Base-by-base conservation (phyloP, 2,329 filamentous ascomycete genomes). In the Alternaria gansuensis region DNA sequence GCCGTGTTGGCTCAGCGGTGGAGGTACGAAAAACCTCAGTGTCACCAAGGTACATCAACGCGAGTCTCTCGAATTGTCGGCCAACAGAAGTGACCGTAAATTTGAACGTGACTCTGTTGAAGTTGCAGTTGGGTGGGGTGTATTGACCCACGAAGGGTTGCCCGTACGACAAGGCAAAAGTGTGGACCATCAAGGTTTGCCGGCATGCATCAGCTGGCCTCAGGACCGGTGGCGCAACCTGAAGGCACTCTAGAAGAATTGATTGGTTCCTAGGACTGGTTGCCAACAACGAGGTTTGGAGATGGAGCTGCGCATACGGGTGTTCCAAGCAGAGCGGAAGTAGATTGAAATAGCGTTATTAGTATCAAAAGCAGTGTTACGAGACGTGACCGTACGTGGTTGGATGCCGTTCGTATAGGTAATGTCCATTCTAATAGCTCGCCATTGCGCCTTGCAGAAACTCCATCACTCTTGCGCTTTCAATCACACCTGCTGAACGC, bases 11-110 rank as follows among this genome's bases (percentile, higher is more conserved):
- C 78, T 96, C 90, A 4, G 91, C 90, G 1, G 92, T 96, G 5
- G 90, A 93, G 2, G 91, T 93, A 24, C 91, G 83, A 82, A 90
- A 95, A n/a, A 96, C 83, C 74, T 96, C 91, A 9, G 85, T 87
- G 73, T 94, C 90, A 39, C 87, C 87, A 36, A 95, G 81, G 68
- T 89, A 95, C 83, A 95, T 88, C 31, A 89, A 76, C 4, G 87
- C 92, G 8, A 94, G 82, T 37, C 91, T 85, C 73, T 96, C 92
- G 75, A 85, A 93, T 68, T 96, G 92, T 3, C 85, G 83, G 1
- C 92, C 92, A 61, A 82, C 80, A 9, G 89, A 90, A 0, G 85
- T 86, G 13, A 90, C 88, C 0, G 90, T 93, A 65, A 95, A 85
- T 70, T 93, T 92, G 75, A 95, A 86, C 24, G 86, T 84, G 14